phyloP scores from a whole-genome alignment of 345 rosid species.

The Gossypium stocksii region DNA sequence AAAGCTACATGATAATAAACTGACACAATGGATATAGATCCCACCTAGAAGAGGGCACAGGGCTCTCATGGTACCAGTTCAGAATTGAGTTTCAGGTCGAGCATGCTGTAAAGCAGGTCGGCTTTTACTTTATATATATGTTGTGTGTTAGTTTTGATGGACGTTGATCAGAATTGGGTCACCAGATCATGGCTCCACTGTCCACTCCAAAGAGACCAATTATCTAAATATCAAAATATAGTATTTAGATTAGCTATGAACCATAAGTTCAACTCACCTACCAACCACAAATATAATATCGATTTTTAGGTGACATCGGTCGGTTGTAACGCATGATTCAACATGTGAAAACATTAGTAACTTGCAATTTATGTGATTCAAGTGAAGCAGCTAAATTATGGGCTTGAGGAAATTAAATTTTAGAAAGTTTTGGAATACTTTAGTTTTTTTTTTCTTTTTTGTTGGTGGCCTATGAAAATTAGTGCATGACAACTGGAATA shows the following conservation, averaged over 20 bases:
- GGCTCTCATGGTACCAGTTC: background rate
- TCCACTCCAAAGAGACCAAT: too few relatives aligned
- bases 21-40: background rate
- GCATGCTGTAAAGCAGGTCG: too few relatives aligned
- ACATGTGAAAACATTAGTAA: constrained; percentile 2
- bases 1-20: background rate
- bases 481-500: constrained; percentile 24
- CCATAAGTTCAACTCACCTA: background rate
- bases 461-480: background rate
- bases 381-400: background rate
- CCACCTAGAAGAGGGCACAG: background rate
- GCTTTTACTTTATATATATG: too few relatives aligned
- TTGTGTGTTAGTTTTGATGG: too few relatives aligned
- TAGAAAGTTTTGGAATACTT: background rate
- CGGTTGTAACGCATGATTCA: background rate
- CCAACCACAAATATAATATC: constrained; percentile 12
- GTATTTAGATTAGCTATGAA: background rate
- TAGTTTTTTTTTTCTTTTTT: too few relatives aligned
- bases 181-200: constrained; percentile 2
- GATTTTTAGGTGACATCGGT: background rate
- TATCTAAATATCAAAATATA: too few relatives aligned
- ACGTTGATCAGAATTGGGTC: background rate
- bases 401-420: background rate
- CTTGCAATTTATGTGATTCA: too few relatives aligned
- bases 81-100: too few relatives aligned